Base-by-base conservation (phyloP, 306 rosid species). In the Sophora flavescens region DNA sequence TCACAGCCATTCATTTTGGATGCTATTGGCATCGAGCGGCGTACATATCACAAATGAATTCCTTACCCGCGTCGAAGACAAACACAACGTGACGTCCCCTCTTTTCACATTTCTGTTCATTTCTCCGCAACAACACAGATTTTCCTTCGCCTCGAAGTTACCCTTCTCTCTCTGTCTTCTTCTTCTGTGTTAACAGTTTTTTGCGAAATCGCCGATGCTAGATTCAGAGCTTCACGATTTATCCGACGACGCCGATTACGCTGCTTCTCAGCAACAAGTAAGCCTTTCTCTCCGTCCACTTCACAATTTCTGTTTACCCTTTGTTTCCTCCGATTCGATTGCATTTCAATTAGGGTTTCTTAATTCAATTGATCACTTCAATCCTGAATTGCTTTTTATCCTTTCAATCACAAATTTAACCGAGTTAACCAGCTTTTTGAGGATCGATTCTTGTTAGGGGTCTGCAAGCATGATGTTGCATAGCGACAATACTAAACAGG, bases 231-330 rank as follows among this genome's bases (percentile, higher is more conserved):
- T 89, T 11, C 96, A 95, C 86, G 97, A 92, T 84, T 87, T 95
- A 75, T 87, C 97, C 30, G 99, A 95, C 88, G 99, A 95, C 79
- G 91, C 97, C 61, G 99, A 95, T 86, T 95, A 95, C 89, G 97
- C 92, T 1, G 97, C 96, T 11, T 92, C 98, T 47, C 96, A 83
- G 90, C 93, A 89, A 61, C 93, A 91, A 78, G 98, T 95, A 84
- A 83, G 74, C 6, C 4, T 4, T 12, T 53, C 53, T 28, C 15
- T 5, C 38, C 18, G 52, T 62, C 15, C 64, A 53, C 79, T 70
- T 81, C 63, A 15, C 12, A 15, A 66, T 69, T 68, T 64, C 38
- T 14, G 1, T 14, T 26, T 45, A 6, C 63, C 44, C 53, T 22
- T 65, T 47, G 11, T 15, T 58, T 73, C 72, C 5, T 69, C 63